Percentiles rank a stretch among this genome's conserved stretches.
Conservation (phyloP, 2,329 filamentous ascomycete species). For the Colletotrichum theobromicola region DNA sequence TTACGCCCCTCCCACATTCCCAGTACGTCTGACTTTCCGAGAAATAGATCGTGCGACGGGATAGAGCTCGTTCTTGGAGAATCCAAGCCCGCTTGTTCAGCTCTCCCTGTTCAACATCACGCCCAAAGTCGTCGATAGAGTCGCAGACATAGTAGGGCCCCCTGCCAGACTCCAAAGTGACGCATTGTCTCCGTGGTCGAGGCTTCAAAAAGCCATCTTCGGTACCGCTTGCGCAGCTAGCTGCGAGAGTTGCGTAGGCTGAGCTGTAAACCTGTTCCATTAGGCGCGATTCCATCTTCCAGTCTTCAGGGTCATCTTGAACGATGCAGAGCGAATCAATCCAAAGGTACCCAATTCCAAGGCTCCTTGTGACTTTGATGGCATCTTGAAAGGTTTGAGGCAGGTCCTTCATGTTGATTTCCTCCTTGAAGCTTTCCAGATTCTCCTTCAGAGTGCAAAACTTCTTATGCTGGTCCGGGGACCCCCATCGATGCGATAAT, state of each 20-base stretch:
- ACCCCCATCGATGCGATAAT: background rate
- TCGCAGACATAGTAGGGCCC: slow-evolving; percentile 24
- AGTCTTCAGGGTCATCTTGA: slow-evolving; percentile 23
- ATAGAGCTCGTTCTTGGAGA: slow-evolving; percentile 40
- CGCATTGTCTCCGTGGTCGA: background rate
- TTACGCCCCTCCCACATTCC: slow-evolving; percentile 39
- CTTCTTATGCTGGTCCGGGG: background rate
- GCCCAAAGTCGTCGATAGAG: slow-evolving; percentile 37
- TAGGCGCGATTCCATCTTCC: slow-evolving; percentile 3
- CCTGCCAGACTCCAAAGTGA: background rate
- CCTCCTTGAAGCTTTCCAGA: fast-evolving
- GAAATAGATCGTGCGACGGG: slow-evolving; percentile 42
- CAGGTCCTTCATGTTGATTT: background rate
- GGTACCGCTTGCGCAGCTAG: background rate
- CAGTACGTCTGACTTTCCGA: slow-evolving; percentile 39
- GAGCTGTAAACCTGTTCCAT: slow-evolving; percentile 16
- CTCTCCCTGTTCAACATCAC: slow-evolving; percentile 31
- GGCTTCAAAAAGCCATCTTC: background rate
- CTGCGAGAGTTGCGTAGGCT: background rate
- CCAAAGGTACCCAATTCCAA: slow-evolving; percentile 23
- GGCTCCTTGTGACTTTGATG: slow-evolving; percentile 3
- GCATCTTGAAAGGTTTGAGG: slow-evolving; percentile 18
- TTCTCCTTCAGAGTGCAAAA: background rate
- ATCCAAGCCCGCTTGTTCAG: slow-evolving; percentile 44
- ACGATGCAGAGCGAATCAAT: slow-evolving; percentile 25